These are phyloP conservation scores for Phoma sp. DNA, from an alignment of 2,329 filamentous ascomycete species.

Conservation along the genomic window DNA sequence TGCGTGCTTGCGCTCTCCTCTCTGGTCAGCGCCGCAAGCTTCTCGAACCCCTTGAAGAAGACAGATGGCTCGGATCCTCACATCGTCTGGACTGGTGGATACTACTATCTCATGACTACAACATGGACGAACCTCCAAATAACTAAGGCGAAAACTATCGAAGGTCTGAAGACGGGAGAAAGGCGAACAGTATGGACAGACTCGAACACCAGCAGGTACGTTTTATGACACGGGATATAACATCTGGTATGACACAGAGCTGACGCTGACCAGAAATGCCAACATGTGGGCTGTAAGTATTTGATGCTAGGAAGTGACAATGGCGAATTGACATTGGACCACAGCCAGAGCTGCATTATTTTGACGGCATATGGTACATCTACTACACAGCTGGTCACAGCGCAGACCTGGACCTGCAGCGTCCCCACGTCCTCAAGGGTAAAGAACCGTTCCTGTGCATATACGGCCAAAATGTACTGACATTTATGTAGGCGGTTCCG, in stretches of 20 bases:
- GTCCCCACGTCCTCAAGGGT: conserved; percentile 60
- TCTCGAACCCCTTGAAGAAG: conserved; percentile 60
- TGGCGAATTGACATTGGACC: not conserved
- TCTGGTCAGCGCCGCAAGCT: conserved; percentile 47
- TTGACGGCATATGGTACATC: conserved; percentile 59
- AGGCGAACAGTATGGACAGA: conserved; percentile 60
- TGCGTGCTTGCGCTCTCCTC: conserved; percentile 25
- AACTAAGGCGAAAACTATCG: conserved; percentile 60
- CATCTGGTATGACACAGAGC: conserved; percentile 41
- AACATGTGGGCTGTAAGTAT: conserved; percentile 57
- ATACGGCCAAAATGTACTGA: not conserved
- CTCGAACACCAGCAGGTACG: conserved; percentile 45
- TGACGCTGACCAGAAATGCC: conserved; percentile 45
- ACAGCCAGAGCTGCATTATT: conserved; percentile 59
- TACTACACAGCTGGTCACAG: conserved; percentile 62
- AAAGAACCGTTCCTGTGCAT: not conserved
- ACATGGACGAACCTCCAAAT: conserved; percentile 63
- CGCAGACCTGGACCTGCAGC: conserved; percentile 57
- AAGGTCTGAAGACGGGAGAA: conserved; percentile 61
- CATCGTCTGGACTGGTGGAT: conserved; percentile 59
- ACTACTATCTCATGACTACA: conserved; percentile 64
- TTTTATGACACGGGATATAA: conserved; percentile 17
- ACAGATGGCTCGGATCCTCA: conserved; percentile 61
- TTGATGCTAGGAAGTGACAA: not conserved
- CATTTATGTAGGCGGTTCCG: conserved; percentile 53